A percentile compares a stretch with the other conserved stretches of the same genome.
Evolutionary conservation across 352 stramenopile genomes (phyloP).

Genomic region (Phytophthora parvispora): DNA sequence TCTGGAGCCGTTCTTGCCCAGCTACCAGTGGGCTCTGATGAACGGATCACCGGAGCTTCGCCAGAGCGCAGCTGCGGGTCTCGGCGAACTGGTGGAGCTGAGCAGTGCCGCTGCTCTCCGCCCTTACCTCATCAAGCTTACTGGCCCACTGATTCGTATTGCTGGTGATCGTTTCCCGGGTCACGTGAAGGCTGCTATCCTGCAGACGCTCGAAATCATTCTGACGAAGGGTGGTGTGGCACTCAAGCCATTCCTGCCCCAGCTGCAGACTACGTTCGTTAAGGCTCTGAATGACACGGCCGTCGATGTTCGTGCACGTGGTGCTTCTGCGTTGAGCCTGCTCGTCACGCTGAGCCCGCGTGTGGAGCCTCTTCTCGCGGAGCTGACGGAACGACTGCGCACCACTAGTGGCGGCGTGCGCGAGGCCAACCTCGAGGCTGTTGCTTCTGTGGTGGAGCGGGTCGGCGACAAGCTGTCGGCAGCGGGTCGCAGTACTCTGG

Average conservation of each 20-base stretch:
- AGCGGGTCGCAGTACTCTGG: slow-evolving; percentile 52
- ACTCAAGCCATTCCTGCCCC: slow-evolving; percentile 99
- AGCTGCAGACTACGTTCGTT: slow-evolving; percentile 99
- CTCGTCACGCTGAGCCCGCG: slow-evolving; percentile 96
- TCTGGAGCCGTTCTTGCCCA: slow-evolving; percentile 97
- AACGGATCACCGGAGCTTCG: slow-evolving; percentile 93
- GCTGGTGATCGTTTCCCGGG: slow-evolving; percentile 98
- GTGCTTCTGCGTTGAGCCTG: slow-evolving; percentile 93
- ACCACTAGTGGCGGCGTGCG: slow-evolving; percentile 77
- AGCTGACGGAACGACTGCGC: slow-evolving; percentile 91
- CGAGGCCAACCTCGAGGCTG: slow-evolving; percentile 81
- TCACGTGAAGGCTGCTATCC: slow-evolving; percentile 98
- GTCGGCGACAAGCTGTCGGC: slow-evolving; percentile 82
- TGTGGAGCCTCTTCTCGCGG: slow-evolving; percentile 97
- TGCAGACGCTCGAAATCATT: slow-evolving; percentile 98
- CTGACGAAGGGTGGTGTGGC: slow-evolving; percentile 97
- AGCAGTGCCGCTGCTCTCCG: slow-evolving; percentile 91
- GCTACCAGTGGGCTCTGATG: slow-evolving; percentile 98
- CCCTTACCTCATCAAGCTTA: slow-evolving; percentile 98
- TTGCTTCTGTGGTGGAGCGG: slow-evolving; percentile 68
- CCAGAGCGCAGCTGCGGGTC: slow-evolving; percentile 93
- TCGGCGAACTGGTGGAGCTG: slow-evolving; percentile 98
- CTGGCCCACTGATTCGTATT: slow-evolving; percentile 98
- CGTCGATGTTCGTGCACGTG: slow-evolving; percentile 92
- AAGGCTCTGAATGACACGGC: slow-evolving; percentile 99